Percentiles rank a stretch among this genome's conserved stretches.
Conservation (phyloP, 495 filamentous ascomycete genomes). For the Trichoderma erinaceum region DNA sequence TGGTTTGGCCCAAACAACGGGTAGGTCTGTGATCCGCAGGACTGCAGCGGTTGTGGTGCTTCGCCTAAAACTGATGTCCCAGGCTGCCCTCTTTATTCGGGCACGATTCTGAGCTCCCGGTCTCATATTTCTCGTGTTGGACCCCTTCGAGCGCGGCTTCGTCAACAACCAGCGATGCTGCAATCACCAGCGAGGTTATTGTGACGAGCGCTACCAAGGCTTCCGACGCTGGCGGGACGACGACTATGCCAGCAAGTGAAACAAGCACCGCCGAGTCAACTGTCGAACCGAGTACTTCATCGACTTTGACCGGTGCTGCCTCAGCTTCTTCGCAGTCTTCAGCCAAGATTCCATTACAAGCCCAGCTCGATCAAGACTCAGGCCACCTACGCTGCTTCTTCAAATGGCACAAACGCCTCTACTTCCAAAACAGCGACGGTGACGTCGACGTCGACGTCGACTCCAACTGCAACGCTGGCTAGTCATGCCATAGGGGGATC, state of each 20-base stretch:
- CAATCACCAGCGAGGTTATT: background rate
- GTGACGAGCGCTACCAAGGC: background rate
- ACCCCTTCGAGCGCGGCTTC: background rate
- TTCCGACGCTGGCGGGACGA: background rate
- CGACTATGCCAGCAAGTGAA: background rate
- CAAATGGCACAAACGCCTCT: background rate
- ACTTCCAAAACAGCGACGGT: background rate
- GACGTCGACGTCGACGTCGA: background rate
- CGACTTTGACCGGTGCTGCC: background rate
- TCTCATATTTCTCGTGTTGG: background rate
- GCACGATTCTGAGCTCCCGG: background rate
- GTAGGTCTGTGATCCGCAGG: constrained; percentile 54
- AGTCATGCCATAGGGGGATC: background rate
- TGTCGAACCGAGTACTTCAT: background rate
- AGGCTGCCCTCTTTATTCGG: constrained; percentile 38
- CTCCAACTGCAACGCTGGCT: background rate
- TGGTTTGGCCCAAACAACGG: constrained; percentile 50
- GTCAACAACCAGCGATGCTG: background rate
- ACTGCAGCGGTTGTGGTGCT: constrained; percentile 60
- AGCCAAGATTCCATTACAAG: background rate
- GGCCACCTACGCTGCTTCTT: background rate
- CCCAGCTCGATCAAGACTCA: background rate
- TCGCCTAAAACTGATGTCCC: constrained; percentile 55
- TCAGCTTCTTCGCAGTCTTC: background rate
- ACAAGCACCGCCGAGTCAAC: background rate